These are phyloP conservation scores for Lodderomyces metapsilosis DNA, from an alignment of 1,139 yeast genomes.

Conservation along the genomic window DNA sequence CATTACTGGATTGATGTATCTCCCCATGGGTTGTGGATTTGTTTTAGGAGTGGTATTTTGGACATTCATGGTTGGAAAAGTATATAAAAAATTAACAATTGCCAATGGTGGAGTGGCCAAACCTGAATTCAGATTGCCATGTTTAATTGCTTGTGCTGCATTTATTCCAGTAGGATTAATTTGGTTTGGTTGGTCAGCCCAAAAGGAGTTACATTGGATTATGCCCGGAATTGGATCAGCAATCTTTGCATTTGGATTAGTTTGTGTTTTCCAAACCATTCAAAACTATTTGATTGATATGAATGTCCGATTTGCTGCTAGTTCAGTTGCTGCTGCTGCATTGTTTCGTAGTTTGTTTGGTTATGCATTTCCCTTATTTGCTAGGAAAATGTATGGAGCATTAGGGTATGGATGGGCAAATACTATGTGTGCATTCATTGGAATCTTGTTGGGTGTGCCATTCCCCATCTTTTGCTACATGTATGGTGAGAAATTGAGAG, in stretches of 20 bases:
- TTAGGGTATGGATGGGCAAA: conserved; percentile 49
- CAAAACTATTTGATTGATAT: conserved; percentile 47
- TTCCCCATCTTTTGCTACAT: conserved; percentile 43
- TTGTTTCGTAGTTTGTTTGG: conserved; percentile 45
- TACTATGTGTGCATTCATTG: conserved; percentile 43
- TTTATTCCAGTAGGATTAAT: conserved; percentile 41
- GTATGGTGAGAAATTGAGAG: conserved; percentile 40
- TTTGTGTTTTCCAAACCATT: conserved; percentile 44
- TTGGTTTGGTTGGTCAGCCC: conserved; percentile 50
- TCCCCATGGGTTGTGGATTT: conserved; percentile 48
- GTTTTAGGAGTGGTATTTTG: conserved; percentile 39
- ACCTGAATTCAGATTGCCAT: conserved; percentile 46
- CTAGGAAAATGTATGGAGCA: conserved; percentile 36
- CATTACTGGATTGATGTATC: conserved; percentile 41
- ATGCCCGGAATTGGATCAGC: conserved; percentile 47
- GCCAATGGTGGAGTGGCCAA: conserved; percentile 37
- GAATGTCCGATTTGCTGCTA: conserved; percentile 45
- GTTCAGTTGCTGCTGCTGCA: conserved; percentile 50
- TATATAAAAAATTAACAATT: conserved; percentile 27
- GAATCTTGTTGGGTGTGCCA: conserved; percentile 40
- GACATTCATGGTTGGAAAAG: conserved; percentile 33
- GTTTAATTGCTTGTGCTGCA: conserved; percentile 35
- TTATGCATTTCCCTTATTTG: conserved; percentile 43
- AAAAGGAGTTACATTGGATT: conserved; percentile 42
- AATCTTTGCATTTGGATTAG: conserved; percentile 44